A percentile compares a stretch with the other conserved stretches of the same genome.
Evolutionary conservation across 225 moss, liverwort and hornwort species (phyloP).

Genomic region (Pseudisothecium myosuroides): DNA sequence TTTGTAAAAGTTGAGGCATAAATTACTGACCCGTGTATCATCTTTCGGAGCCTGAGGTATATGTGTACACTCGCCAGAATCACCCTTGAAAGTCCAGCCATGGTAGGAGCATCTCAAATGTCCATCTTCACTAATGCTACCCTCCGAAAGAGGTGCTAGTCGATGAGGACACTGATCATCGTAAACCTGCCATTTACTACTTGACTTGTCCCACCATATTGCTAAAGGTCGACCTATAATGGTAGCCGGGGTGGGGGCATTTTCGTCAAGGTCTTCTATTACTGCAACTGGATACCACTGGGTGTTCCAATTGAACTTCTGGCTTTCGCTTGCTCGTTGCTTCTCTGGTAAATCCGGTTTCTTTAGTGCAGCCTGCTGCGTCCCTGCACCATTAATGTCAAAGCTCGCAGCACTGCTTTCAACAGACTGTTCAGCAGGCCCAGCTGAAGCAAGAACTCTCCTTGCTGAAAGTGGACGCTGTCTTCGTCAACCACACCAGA

Average conservation of each 20-base stretch:
- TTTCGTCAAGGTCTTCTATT: constrained; percentile 42
- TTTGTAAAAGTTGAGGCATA: not conserved
- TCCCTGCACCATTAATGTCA: not conserved
- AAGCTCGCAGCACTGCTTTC: not conserved
- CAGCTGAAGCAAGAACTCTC: constrained; percentile 2
- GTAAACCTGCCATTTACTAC: constrained; percentile 69
- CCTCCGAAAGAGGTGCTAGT: constrained; percentile 83
- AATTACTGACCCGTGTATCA: constrained; percentile 2
- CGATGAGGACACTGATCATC: constrained; percentile 79
- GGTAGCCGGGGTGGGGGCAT: constrained; percentile 42
- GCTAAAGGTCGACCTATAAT: constrained; percentile 70
- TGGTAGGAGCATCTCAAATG: constrained; percentile 88
- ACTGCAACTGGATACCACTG: constrained; percentile 76
- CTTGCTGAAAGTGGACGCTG: not conserved
- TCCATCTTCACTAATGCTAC: constrained; percentile 77
- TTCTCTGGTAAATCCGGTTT: not conserved
- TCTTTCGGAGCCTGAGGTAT: constrained; percentile 68
- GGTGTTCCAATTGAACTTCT: constrained; percentile 48
- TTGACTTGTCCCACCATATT: constrained; percentile 71
- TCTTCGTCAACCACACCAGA: not conserved
- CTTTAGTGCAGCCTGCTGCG: not conserved
- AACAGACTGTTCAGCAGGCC: not conserved
- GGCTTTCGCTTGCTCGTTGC: not conserved
- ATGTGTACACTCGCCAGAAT: constrained; percentile 53
- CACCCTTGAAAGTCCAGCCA: constrained; percentile 79